Percentiles rank a stretch among this genome's conserved stretches.
phyloP scores from a whole-genome alignment of 2,329 filamentous ascomycete species.

The Penicillium freii region DNA sequence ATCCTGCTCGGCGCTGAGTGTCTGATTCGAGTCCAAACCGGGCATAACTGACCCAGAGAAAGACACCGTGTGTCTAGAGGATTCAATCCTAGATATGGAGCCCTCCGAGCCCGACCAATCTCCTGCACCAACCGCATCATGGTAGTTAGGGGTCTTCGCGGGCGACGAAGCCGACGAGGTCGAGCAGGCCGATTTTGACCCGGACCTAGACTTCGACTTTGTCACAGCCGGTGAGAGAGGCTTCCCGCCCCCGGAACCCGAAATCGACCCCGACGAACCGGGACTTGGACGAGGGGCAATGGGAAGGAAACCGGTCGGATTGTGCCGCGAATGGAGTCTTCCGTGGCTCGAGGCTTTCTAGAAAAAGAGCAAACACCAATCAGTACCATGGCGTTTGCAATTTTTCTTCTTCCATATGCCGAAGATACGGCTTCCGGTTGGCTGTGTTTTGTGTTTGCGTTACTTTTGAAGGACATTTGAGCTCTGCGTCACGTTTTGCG shows the following conservation, averaged over 20 bases:
- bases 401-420: slow-evolving; percentile 11
- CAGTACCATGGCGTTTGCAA: slow-evolving; percentile 22
- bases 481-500: slow-evolving; percentile 36
- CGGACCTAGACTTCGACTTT: slow-evolving; percentile 13
- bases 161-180: neutral
- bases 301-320: slow-evolving; percentile 22
- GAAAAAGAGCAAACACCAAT: slow-evolving; percentile 20
- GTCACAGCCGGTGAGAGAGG: neutral
- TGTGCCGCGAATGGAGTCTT: slow-evolving; percentile 23
- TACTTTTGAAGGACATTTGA: slow-evolving; percentile 34
- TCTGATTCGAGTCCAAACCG: neutral
- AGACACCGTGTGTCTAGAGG: neutral
- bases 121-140: slow-evolving; percentile 6
- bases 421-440: slow-evolving; percentile 16
- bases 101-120: slow-evolving; percentile 24
- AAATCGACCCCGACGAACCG: neutral
- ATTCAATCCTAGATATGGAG: neutral
- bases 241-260: neutral
- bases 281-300: slow-evolving; percentile 19
- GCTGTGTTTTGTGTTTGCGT: slow-evolving; percentile 22
- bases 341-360: slow-evolving; percentile 25
- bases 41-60: neutral
- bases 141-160: neutral
- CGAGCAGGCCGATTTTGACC: slow-evolving; percentile 13
- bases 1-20: neutral